Conservation (phyloP, 257 asterid genomes). For the Nicotiana sylvestris region DNA sequence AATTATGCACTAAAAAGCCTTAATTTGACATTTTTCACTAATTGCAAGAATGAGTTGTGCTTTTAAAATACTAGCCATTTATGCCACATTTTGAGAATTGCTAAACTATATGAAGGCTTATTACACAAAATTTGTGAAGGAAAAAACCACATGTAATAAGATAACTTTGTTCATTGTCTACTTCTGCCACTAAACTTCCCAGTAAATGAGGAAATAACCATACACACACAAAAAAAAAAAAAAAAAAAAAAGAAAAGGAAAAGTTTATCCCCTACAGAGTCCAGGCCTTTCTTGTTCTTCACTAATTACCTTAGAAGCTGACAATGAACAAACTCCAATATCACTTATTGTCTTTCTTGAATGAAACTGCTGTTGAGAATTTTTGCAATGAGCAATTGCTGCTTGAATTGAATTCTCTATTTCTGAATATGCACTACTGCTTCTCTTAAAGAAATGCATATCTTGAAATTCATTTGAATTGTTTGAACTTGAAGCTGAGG, state of each 20-base stretch:
- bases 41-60: not conserved
- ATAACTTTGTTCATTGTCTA: conserved; percentile 11
- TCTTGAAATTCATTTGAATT: conserved; percentile 32
- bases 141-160: conserved; percentile 5
- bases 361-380: conserved; percentile 41
- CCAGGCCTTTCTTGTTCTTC: conserved; percentile 46
- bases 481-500: conserved; percentile 32
- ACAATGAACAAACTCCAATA: conserved; percentile 33
- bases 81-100: not conserved
- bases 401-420: conserved; percentile 76
- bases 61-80: not conserved
- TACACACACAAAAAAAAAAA: too few relatives aligned
- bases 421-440: conserved; percentile 43
- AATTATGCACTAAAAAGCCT: not conserved
- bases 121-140: not conserved
- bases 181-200: too few relatives aligned
- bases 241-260: not conserved
- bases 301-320: conserved; percentile 27
- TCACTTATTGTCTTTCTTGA: conserved; percentile 39
- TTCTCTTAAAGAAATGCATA: conserved; percentile 37
- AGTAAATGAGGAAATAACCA: too few relatives aligned
- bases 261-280: conserved; percentile 37
- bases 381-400: conserved; percentile 92
- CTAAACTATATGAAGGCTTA: not conserved
- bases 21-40: not conserved